A percentile compares a stretch with the other conserved stretches of the same genome.
Conservation (phyloP, 179 eudicot genomes). For the Beta macrorhiza region DNA sequence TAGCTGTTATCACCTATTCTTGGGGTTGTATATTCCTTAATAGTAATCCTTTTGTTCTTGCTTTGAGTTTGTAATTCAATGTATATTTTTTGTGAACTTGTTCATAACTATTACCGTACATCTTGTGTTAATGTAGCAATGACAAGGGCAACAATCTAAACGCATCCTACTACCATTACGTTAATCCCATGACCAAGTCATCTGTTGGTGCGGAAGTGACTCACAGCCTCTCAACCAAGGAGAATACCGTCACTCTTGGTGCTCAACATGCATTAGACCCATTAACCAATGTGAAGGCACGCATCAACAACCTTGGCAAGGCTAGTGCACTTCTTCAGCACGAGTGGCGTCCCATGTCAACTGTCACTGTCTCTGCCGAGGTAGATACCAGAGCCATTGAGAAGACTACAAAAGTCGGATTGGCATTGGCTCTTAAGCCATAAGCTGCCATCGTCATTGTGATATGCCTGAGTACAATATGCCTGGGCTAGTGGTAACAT, state of each 20-base stretch:
- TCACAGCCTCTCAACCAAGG: conserved; percentile 64
- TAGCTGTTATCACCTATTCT: too few species aligned
- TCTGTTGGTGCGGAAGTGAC: conserved; percentile 76
- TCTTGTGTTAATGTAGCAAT: conserved; percentile 43
- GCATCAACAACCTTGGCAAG: conserved; percentile 68
- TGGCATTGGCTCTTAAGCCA: conserved; percentile 85
- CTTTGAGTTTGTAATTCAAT: neutral
- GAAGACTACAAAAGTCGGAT: conserved; percentile 78
- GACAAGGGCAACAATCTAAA: conserved; percentile 63
- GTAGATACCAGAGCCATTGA: conserved; percentile 76
- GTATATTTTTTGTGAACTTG: neutral
- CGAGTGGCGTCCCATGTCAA: conserved; percentile 84
- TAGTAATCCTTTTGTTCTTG: too few species aligned
- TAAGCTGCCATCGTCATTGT: conserved; percentile 22
- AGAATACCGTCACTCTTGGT: conserved; percentile 66
- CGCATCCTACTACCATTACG: conserved; percentile 70
- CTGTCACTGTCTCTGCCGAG: conserved; percentile 73
- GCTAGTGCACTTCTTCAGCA: conserved; percentile 71
- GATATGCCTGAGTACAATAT: too few species aligned
- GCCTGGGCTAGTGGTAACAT: too few species aligned
- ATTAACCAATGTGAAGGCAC: conserved; percentile 63
- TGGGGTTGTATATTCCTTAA: too few species aligned
- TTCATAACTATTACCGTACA: neutral
- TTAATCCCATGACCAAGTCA: conserved; percentile 52
- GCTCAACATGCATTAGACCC: conserved; percentile 69